These are phyloP conservation scores for Caloboletus inedulis DNA, from an alignment of 1,284 basidiomycete genomes.

Conservation along the genomic window DNA sequence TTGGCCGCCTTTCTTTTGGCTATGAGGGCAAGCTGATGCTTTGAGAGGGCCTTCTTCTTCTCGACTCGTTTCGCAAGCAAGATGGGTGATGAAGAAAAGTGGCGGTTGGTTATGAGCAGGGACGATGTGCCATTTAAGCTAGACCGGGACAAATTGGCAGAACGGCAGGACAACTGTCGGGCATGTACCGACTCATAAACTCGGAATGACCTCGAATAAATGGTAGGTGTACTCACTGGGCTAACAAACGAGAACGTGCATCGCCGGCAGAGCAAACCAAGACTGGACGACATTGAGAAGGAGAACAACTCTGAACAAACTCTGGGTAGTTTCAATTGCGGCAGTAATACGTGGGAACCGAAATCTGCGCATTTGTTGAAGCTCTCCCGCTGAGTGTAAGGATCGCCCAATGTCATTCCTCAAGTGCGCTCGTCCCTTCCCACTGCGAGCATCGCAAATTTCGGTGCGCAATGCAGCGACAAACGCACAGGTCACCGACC, in stretches of 20 bases:
- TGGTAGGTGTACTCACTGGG: constrained; percentile 13
- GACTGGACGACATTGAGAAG: constrained; percentile 20
- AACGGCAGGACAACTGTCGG: constrained; percentile 45
- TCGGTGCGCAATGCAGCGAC: constrained; percentile 40
- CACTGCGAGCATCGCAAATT: constrained; percentile 33
- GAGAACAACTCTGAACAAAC: not conserved
- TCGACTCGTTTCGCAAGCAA: constrained; percentile 45
- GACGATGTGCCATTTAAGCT: not conserved
- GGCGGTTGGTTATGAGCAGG: constrained; percentile 28
- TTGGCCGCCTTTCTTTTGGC: constrained; percentile 37
- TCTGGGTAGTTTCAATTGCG: not conserved
- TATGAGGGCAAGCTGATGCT: constrained; percentile 59
- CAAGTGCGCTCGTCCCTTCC: constrained; percentile 22
- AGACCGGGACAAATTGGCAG: not conserved
- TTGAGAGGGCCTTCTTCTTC: constrained; percentile 55
- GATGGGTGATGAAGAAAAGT: constrained; percentile 50
- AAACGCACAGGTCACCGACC: constrained; percentile 20
- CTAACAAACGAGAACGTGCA: constrained; percentile 16
- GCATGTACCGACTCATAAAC: not conserved
- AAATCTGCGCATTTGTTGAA: not conserved
- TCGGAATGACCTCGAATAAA: not conserved
- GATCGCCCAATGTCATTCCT: constrained; percentile 22
- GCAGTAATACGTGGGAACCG: constrained; percentile 28
- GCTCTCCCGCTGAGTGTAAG: not conserved
- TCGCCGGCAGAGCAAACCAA: constrained; percentile 21